Evolutionary conservation across 2,329 filamentous ascomycete species (phyloP).

Genomic region (Coccinonectria pachysandricola): DNA sequence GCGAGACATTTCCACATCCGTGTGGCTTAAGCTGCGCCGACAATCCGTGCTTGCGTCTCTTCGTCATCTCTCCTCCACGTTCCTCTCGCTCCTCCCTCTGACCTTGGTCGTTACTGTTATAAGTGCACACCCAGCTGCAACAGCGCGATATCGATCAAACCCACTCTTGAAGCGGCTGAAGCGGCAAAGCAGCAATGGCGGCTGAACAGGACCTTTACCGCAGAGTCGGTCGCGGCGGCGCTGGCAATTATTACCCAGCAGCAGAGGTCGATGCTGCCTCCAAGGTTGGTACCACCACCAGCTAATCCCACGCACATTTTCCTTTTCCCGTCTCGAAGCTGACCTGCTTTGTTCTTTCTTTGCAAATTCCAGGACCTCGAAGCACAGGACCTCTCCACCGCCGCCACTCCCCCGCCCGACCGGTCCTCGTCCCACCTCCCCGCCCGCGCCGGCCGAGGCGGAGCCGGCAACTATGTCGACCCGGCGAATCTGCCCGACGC

Average conservation of each 20-base stretch:
- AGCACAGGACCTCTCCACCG: conserved; percentile 23
- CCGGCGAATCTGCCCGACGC: conserved; percentile 23
- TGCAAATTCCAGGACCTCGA: conserved; percentile 34
- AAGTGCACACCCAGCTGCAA: conserved; percentile 1
- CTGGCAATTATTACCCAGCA: conserved; percentile 50
- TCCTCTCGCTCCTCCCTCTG: too few species aligned
- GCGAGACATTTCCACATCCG: too few species aligned
- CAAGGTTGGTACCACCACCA: conserved; percentile 14
- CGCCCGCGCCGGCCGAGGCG: conserved; percentile 46
- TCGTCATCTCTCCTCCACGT: too few species aligned
- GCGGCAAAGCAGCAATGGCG: conserved; percentile 11
- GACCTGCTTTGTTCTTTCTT: too few species aligned
- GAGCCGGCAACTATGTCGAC: conserved; percentile 50
- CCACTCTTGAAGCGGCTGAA: too few species aligned
- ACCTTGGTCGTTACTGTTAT: too few species aligned
- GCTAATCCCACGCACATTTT: background rate
- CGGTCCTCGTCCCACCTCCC: conserved; percentile 16
- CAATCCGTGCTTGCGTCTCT: too few species aligned
- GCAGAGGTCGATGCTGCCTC: conserved; percentile 38
- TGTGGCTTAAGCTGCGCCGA: too few species aligned
- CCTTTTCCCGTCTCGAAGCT: conserved; percentile 4
- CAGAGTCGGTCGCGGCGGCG: conserved; percentile 50
- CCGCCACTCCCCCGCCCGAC: conserved; percentile 15
- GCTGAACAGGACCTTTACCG: conserved; percentile 33
- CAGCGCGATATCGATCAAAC: conserved; percentile 1